These are phyloP conservation scores for Colletotrichum sidae DNA, from an alignment of 2,329 filamentous ascomycete genomes.

Conservation along the genomic window DNA sequence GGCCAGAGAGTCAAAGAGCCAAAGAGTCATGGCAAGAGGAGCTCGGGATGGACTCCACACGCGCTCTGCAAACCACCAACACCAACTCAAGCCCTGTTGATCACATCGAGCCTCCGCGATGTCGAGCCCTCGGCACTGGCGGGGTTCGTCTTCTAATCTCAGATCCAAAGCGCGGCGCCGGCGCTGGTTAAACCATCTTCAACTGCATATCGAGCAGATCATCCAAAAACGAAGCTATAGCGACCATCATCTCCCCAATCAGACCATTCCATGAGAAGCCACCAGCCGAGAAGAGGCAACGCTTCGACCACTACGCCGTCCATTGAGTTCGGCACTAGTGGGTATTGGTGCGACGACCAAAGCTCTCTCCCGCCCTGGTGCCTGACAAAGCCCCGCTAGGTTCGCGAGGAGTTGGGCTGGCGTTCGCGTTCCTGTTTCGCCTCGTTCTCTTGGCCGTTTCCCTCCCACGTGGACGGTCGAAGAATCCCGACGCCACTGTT, in stretches of 20 bases:
- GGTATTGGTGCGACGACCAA: conserved; percentile 25
- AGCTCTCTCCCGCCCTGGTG: conserved; percentile 1
- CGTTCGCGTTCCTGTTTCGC: too few species aligned
- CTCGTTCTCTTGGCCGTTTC: not conserved
- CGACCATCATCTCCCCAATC: conserved; percentile 1
- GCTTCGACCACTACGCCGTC: conserved; percentile 1
- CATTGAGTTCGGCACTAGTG: conserved; percentile 19
- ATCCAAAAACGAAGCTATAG: not conserved
- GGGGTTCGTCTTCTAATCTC: conserved; percentile 8
- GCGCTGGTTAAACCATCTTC: not conserved
- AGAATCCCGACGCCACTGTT: conserved; percentile 14
- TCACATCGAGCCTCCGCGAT: not conserved
- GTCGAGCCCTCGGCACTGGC: not conserved
- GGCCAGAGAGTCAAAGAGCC: not conserved
- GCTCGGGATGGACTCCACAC: too few species aligned
- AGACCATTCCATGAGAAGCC: not conserved
- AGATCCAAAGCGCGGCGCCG: not conserved
- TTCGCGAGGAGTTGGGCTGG: too few species aligned
- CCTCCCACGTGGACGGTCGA: conserved; percentile 20
- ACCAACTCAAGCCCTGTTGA: conserved; percentile 1
- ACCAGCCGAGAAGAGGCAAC: not conserved
- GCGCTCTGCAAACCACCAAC: not conserved
- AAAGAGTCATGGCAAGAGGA: not conserved
- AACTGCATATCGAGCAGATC: not conserved
- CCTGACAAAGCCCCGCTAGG: conserved; percentile 7